Conservation (phyloP, 2,329 filamentous ascomycete genomes). For the Rachicladosporium sp. region DNA sequence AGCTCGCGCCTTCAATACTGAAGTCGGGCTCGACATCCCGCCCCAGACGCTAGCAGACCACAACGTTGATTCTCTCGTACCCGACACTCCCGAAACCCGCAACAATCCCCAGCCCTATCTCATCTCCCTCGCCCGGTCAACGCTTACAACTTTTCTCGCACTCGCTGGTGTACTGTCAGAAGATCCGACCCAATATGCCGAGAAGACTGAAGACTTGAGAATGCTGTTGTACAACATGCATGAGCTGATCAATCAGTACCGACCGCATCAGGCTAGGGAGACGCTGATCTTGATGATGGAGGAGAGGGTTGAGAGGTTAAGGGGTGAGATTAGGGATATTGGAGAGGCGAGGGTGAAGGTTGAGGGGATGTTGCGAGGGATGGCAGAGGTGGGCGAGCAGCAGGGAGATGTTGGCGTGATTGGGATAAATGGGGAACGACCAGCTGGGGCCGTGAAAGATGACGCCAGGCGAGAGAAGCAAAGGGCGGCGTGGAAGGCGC, state of each 20-base stretch:
- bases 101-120: conserved; percentile 38
- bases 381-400: background rate
- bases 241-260: conserved; percentile 85
- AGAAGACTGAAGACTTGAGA: conserved; percentile 66
- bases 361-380: conserved; percentile 2
- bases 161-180: conserved; percentile 58
- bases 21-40: conserved; percentile 49
- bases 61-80: conserved; percentile 59
- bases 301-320: conserved; percentile 60
- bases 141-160: conserved; percentile 81
- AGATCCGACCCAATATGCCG: conserved; percentile 47
- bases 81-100: conserved; percentile 29
- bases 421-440: background rate
- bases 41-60: conserved; percentile 57
- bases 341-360: conserved; percentile 59
- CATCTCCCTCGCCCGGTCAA: conserved; percentile 68
- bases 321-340: conserved; percentile 60
- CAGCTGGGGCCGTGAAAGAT: too few species aligned
- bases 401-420: background rate
- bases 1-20: conserved; percentile 63
- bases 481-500: conserved; percentile 8
- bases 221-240: conserved; percentile 85
- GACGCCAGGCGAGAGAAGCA: conserved; percentile 3
- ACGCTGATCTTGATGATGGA: conserved; percentile 81
- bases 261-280: conserved; percentile 84